These are phyloP conservation scores for Aplosporella prunicola DNA, from an alignment of 2,329 filamentous ascomycete species.

Conservation along the genomic window DNA sequence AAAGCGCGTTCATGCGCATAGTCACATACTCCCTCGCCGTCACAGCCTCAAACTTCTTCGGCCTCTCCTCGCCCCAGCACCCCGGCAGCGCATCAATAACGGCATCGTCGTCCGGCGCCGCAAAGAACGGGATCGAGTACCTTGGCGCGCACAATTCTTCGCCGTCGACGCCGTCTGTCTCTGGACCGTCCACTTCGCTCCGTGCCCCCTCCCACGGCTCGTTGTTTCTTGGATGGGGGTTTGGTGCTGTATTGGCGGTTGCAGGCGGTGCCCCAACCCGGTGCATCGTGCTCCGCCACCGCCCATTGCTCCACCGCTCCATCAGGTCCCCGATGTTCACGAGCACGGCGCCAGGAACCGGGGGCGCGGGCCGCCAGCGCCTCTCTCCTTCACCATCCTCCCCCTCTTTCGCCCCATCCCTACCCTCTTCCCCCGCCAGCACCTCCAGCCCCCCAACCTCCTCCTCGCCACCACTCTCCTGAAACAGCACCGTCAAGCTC, in stretches of 20 bases:
- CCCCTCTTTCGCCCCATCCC: slow-evolving; percentile 32
- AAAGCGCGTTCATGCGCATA: slow-evolving; percentile 25
- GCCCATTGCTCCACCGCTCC: slow-evolving; percentile 30
- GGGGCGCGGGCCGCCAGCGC: slow-evolving; percentile 21
- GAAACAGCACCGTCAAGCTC: slow-evolving; percentile 33
- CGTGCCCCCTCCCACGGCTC: not conserved
- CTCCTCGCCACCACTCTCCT: slow-evolving; percentile 32
- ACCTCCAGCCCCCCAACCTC: too few relatives aligned
- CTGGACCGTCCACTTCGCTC: not conserved
- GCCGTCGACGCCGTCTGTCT: slow-evolving; percentile 14
- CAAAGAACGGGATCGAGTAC: slow-evolving; percentile 35
- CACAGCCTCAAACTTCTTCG: slow-evolving; percentile 31
- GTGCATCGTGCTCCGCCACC: slow-evolving; percentile 31
- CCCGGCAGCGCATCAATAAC: slow-evolving; percentile 31
- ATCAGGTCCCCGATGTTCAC: slow-evolving; percentile 34
- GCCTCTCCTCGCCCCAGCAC: slow-evolving; percentile 21
- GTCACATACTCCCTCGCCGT: slow-evolving; percentile 28
- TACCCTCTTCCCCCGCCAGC: too few relatives aligned
- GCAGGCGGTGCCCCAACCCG: slow-evolving; percentile 27
- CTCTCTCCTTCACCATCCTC: slow-evolving; percentile 22
- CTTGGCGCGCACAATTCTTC: slow-evolving; percentile 23
- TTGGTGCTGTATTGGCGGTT: slow-evolving; percentile 13
- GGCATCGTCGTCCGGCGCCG: slow-evolving; percentile 28
- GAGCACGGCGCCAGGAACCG: slow-evolving; percentile 24
- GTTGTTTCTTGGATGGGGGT: too few relatives aligned